Percentiles rank a stretch among this genome's conserved stretches.
Conservation (phyloP, 2,329 filamentous ascomycete species). For the Aspergillus brunneoviolaceus region DNA sequence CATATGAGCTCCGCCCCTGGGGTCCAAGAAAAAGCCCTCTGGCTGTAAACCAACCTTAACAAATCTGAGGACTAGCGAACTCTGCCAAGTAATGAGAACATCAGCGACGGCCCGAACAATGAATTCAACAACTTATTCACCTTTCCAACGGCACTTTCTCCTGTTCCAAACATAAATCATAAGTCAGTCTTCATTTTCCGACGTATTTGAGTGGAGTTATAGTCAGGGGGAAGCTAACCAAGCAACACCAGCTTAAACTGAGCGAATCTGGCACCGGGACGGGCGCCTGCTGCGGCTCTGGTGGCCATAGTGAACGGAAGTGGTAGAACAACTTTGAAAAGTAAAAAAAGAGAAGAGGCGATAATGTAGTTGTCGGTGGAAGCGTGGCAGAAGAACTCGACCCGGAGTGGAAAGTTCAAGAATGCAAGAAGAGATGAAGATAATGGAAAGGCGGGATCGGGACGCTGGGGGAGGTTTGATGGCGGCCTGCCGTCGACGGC, state of each 20-base stretch:
- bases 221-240: slow-evolving; percentile 58
- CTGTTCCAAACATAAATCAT: slow-evolving; percentile 49
- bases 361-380: background rate
- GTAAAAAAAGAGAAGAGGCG: slow-evolving; percentile 1
- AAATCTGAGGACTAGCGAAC: slow-evolving; percentile 95
- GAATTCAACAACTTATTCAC: slow-evolving; percentile 47
- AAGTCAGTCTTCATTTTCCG: slow-evolving; percentile 18
- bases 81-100: slow-evolving; percentile 57
- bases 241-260: slow-evolving; percentile 99
- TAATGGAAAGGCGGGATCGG: slow-evolving; percentile 24
- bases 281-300: slow-evolving; percentile 71
- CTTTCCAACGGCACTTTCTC: slow-evolving; percentile 99
- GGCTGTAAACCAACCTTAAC: slow-evolving; percentile 72
- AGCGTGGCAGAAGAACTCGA: background rate
- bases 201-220: slow-evolving; percentile 6
- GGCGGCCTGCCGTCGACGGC: slow-evolving; percentile 13
- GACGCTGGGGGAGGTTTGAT: slow-evolving; percentile 21
- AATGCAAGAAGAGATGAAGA: slow-evolving; percentile 20
- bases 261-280: slow-evolving; percentile 77
- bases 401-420: slow-evolving; percentile 7
- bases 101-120: slow-evolving; percentile 26
- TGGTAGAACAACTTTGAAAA: slow-evolving; percentile 17
- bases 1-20: slow-evolving; percentile 8
- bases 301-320: slow-evolving; percentile 68
- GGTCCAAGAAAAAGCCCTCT: background rate